Conservation (phyloP, 805 yeast species). For the Alloascoidea africana region DNA sequence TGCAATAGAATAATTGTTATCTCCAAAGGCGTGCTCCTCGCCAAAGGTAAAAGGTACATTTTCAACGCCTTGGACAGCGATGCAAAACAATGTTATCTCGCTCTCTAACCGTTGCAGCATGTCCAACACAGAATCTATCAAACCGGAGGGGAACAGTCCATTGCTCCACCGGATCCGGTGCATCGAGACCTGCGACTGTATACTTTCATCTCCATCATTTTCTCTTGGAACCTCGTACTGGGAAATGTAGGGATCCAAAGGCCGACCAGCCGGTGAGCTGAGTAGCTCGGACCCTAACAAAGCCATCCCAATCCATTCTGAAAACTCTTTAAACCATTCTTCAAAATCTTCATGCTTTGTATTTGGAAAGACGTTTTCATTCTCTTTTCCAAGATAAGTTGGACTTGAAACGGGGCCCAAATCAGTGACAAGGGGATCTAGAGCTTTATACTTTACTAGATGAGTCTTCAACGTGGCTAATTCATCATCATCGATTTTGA, state of each 20-base stretch:
- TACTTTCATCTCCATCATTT: background rate
- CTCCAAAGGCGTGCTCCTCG: conserved; percentile 9
- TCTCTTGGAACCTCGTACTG: conserved; percentile 5
- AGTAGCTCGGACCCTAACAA: conserved; percentile 7
- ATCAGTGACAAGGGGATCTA: background rate
- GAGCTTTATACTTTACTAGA: background rate
- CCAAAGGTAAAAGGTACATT: conserved; percentile 12
- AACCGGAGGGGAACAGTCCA: conserved; percentile 4
- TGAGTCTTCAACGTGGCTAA: conserved; percentile 2
- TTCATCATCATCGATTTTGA: background rate
- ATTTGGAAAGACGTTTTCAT: background rate
- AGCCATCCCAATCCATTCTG: conserved; percentile 12
- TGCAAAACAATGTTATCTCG: conserved; percentile 5
- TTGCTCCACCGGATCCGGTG: conserved; percentile 3
- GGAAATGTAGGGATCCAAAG: conserved; percentile 8
- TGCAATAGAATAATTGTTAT: conserved; percentile 9
- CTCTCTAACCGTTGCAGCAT: background rate
- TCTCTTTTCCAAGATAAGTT: conserved; percentile 3
- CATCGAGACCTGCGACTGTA: conserved; percentile 4
- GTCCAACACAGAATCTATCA: conserved; percentile 1
- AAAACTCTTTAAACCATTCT: conserved; percentile 8
- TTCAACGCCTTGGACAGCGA: conserved; percentile 9
- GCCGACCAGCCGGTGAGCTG: conserved; percentile 1
- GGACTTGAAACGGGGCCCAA: background rate
- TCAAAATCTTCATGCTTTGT: conserved; percentile 4